Evolutionary conservation across 345 rosid species (phyloP), one percentile per base, ranked within the genome.

Genomic region (Rhizophora mangle): DNA sequence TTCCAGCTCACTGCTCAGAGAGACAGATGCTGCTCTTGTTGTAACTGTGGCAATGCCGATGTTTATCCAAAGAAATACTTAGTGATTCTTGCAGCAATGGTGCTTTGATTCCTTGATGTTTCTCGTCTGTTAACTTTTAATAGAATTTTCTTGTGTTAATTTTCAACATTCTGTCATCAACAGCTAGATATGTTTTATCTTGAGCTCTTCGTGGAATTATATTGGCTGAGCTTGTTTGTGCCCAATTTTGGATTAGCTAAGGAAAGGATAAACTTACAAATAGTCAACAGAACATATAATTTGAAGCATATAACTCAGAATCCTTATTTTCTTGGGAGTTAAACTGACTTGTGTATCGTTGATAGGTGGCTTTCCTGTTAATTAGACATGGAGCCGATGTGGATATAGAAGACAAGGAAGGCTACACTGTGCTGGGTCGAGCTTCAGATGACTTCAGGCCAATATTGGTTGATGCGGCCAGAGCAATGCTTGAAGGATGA

Each of bases 311-410:
- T 8, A 39, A 39, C 15, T 10, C 47, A 5, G 16, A 15, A 43
- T 39, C 5, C 8, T 27, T 1, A 22, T 49, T 1, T 30, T 32
- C 15, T 21, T 32, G 32, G 47, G 19, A 39, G 8, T 47, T 37
- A 36, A 37, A 51, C 13, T 53, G 19, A 22, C 29, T 27, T 27
- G 22, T 68, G 31, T 67, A 52, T 78, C 20, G 53, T 70, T 63
- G 62, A 60, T 72, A 94, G 98, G 95, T 89, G 20, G 92, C 97
- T 22, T 78, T 91, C 64, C 86, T 94, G 11, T 84, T 89, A 66
- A 78, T 91, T 74, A 80, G 98, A 78, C 93, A 91, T 80, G 98
- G 97, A 75, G 95, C 95, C 55, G 91, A 94, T 71, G 90, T 94
- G 0, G 95, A 94, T 61, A 80, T 80, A 68, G 94, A 89, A 83